phyloP scores from a whole-genome alignment of 208 protist genomes.

The Giardia duodenalis region DNA sequence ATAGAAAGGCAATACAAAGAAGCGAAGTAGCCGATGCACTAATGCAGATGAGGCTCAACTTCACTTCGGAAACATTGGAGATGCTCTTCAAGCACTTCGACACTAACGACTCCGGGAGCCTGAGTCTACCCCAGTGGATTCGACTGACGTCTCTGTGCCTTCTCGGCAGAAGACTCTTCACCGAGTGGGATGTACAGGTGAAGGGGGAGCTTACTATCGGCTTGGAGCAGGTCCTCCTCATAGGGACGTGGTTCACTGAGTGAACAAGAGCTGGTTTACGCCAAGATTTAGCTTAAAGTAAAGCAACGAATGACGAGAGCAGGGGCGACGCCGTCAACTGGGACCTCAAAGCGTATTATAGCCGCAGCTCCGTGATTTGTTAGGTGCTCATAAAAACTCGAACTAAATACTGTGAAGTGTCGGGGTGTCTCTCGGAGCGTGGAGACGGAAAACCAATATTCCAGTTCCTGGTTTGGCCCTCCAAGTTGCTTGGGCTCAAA shows the following conservation, averaged over 20 bases:
- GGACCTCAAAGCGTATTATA: background rate
- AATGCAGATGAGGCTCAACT: background rate
- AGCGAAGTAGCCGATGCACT: background rate
- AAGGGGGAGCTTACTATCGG: conserved; percentile 8
- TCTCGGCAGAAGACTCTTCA: background rate
- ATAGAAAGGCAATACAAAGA: background rate
- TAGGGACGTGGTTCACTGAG: conserved; percentile 4
- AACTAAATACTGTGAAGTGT: background rate
- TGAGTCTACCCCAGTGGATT: background rate
- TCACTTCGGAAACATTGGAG: background rate
- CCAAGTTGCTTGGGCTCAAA: no score
- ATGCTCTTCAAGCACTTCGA: background rate
- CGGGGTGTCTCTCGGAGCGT: background rate
- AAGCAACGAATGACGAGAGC: no score
- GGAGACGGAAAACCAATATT: background rate
- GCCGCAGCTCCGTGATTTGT: background rate
- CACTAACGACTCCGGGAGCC: background rate
- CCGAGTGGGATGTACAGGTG: background rate
- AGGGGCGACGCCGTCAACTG: no score
- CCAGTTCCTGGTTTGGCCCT: no score
- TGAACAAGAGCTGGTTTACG: no score
- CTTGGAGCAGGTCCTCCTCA: background rate
- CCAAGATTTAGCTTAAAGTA: no score
- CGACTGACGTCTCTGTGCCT: conserved; percentile 7
- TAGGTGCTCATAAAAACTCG: background rate